These are phyloP conservation scores for Populus hybrid DNA, from an alignment of 441 rosid species.

Conservation along the genomic window DNA sequence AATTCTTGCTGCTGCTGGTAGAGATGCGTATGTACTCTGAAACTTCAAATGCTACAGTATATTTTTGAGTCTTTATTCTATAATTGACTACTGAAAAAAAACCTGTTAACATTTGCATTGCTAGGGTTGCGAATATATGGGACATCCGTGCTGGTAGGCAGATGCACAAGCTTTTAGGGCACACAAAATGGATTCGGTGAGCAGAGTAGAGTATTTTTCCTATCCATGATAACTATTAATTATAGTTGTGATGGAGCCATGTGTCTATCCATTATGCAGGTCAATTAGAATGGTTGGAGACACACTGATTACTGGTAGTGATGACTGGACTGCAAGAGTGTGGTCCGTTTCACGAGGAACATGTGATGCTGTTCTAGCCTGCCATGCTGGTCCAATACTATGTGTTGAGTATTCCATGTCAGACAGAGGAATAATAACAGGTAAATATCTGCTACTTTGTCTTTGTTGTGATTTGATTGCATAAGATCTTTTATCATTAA, in stretches of 20 bases:
- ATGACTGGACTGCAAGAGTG: conserved; percentile 99
- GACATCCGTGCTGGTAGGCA: conserved; percentile 97
- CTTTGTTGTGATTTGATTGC: conserved; percentile 11
- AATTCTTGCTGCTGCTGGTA: conserved; percentile 92
- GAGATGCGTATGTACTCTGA: conserved; percentile 80
- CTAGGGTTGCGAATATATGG: conserved; percentile 92
- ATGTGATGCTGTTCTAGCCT: conserved; percentile 89
- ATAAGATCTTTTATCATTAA: background rate
- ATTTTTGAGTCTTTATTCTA: conserved; percentile 6
- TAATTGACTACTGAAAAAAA: conserved; percentile 6
- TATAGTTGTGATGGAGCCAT: conserved; percentile 10
- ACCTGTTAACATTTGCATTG: conserved; percentile 21
- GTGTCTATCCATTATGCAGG: conserved; percentile 45
- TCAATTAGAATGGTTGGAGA: conserved; percentile 95
- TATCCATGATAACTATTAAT: background rate
- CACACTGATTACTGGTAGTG: conserved; percentile 90
- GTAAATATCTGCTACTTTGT: conserved; percentile 28
- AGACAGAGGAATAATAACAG: conserved; percentile 96
- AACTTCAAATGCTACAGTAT: background rate
- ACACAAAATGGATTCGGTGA: conserved; percentile 95
- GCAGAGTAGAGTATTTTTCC: conserved; percentile 19
- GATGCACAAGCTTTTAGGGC: conserved; percentile 96
- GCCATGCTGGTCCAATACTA: conserved; percentile 92
- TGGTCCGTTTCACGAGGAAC: conserved; percentile 96
- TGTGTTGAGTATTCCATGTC: conserved; percentile 76